phyloP scores from a whole-genome alignment of 139 green algal genomes.

The Zygnema cylindricum region DNA sequence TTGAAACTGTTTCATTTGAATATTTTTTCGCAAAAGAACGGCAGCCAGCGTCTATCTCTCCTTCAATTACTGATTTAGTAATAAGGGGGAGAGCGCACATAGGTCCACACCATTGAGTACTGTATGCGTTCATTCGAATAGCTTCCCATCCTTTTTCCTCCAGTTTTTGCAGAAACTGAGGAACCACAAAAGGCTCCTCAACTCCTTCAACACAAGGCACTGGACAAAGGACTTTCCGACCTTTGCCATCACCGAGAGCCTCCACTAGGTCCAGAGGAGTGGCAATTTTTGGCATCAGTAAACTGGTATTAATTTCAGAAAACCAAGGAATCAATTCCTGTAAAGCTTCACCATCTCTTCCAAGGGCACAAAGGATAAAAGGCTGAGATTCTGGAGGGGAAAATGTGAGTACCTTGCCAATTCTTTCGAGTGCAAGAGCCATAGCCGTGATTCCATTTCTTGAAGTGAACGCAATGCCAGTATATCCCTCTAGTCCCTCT shows the following conservation, averaged over 20 bases:
- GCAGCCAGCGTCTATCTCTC: neutral
- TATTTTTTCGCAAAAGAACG: too few relatives aligned
- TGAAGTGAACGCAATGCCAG: slow-evolving; percentile 21
- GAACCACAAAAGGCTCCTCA: slow-evolving; percentile 38
- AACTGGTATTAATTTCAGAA: neutral
- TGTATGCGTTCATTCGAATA: slow-evolving; percentile 25
- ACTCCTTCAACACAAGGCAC: slow-evolving; percentile 33
- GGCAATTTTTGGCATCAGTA: slow-evolving; percentile 1
- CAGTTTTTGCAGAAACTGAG: slow-evolving; percentile 13
- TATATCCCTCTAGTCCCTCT: neutral
- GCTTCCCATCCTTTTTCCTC: slow-evolving; percentile 16
- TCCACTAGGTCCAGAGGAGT: slow-evolving; percentile 50
- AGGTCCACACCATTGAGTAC: slow-evolving; percentile 30
- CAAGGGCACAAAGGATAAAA: slow-evolving; percentile 18
- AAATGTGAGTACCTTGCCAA: neutral
- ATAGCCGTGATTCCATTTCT: slow-evolving; percentile 2
- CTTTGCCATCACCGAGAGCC: slow-evolving; percentile 23
- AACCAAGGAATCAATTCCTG: neutral
- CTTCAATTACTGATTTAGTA: neutral
- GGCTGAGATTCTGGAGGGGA: neutral
- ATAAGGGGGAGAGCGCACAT: neutral
- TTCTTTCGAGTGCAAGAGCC: neutral
- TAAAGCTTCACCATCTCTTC: neutral
- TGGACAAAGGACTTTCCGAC: slow-evolving; percentile 28
- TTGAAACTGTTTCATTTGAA: neutral